Base-by-base conservation (phyloP, 2,329 filamentous ascomycete species). In the Dendrostoma leiphaemia region DNA sequence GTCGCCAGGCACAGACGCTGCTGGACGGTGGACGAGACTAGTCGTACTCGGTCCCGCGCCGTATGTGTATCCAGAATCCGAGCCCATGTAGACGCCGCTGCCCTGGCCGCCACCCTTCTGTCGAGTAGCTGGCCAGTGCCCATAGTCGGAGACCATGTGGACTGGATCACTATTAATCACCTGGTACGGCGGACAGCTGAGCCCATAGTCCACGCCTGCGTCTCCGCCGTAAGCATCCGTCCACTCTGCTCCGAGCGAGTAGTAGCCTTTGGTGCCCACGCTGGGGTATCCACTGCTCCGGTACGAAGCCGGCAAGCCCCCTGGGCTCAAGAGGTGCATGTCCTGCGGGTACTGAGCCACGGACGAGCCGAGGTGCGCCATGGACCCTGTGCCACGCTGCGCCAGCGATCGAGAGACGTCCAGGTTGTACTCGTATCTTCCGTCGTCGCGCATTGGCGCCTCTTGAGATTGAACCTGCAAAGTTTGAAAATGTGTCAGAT, bases 401-500 rank as follows among this genome's bases (percentile, higher is more conserved):
- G 70, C 68, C 55, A 67, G 68, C 2, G 66, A 51, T 21, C 71
- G 64, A 7, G 70, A 70, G 12, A 69, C 62, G 5, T 72, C 69
- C 43, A 73, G 58, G 48, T 71, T 70, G 57, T 74, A 74, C 1
- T 55, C 59, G 35, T 70, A 74, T 13, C 66, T 63, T 46, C 53
- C 59, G n/a, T 62, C 60, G 12, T 69, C 67, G 49, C 65, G 66
- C 51, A 73, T 53, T 4, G 64, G 65, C 9, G 71, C 69, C 62
- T 74, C 71, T 54, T 62, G 63, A 1, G 71, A 73, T n/a, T 69
- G 69, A 17, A 74, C 71, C 71, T 74, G 59, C 24, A 10, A 10
- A n/a, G 37, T 37, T 24, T 19, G 15, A 10, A 19, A 15, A 8
- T 8, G 48, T 17, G 51, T 57, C 31, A 60, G 53, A 44, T 21